Percentiles rank a stretch among this genome's conserved stretches.
These are phyloP conservation scores for Diaporthe australafricana DNA, from an alignment of 2,329 filamentous ascomycete genomes.

Conservation along the genomic window DNA sequence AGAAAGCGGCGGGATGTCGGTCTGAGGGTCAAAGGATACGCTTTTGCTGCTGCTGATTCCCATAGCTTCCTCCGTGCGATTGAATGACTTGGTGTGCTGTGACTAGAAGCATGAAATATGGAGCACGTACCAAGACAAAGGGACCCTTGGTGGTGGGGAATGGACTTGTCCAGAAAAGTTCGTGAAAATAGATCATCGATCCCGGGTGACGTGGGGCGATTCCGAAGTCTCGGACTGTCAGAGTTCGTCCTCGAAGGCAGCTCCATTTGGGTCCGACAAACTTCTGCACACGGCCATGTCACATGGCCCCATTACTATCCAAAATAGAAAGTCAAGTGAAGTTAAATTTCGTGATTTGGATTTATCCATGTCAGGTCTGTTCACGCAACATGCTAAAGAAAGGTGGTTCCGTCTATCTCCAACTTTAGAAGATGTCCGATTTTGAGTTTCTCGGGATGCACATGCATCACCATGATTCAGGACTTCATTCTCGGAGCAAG, in stretches of 20 bases:
- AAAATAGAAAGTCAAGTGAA: not conserved
- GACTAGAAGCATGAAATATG: no score
- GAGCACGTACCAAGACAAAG: no score
- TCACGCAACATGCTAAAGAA: not conserved
- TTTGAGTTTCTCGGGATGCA: no score
- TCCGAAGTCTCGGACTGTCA: not conserved
- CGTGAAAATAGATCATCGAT: not conserved
- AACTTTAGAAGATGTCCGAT: no score
- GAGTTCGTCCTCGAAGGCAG: not conserved
- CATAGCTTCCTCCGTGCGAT: not conserved
- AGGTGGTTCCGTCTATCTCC: no score
- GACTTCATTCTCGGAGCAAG: not conserved
- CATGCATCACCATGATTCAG: not conserved
- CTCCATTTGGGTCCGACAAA: no score
- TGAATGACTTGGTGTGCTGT: not conserved
- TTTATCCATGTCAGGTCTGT: not conserved
- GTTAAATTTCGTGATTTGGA: not conserved
- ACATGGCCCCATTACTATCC: not conserved
- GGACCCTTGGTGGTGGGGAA: no score
- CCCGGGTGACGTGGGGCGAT: not conserved
- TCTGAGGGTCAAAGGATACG: slow-evolving; percentile 38
- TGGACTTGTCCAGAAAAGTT: not conserved
- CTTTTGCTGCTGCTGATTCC: not conserved
- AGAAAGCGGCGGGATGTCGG: not conserved
- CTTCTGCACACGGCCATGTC: not conserved